Percentiles rank a stretch among this genome's conserved stretches.
phyloP scores from a whole-genome alignment of 768 basidiomycete genomes.

The Lanmaoa pseudosensibilis region DNA sequence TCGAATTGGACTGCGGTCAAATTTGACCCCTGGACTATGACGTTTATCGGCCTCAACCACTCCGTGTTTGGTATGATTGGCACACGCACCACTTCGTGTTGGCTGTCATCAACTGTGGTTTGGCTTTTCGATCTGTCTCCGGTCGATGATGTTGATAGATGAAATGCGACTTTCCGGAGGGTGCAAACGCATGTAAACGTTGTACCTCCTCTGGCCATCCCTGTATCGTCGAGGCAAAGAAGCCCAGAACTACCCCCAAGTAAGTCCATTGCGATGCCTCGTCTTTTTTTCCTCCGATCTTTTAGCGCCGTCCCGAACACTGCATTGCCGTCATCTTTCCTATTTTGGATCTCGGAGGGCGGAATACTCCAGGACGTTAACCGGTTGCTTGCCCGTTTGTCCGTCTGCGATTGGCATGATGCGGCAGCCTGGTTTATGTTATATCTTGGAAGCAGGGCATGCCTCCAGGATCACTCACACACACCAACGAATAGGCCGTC shows the following conservation, averaged over 20 bases:
- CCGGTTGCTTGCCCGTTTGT: constrained; percentile 12
- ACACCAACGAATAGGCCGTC: background rate
- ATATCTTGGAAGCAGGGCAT: constrained; percentile 9
- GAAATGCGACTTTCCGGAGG: constrained; percentile 80
- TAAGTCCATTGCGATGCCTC: constrained; percentile 46
- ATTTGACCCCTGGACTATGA: constrained; percentile 8
- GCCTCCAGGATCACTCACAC: constrained; percentile 4
- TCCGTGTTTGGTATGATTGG: background rate
- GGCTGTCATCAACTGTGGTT: constrained; percentile 11
- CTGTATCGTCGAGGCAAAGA: constrained; percentile 83
- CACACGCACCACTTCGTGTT: background rate
- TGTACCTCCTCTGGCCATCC: constrained; percentile 71
- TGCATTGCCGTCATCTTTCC: constrained; percentile 26
- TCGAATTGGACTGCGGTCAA: constrained; percentile 7
- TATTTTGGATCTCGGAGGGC: constrained; percentile 26
- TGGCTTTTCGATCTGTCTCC: constrained; percentile 10
- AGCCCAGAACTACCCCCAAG: constrained; percentile 78
- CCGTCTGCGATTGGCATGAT: constrained; percentile 13
- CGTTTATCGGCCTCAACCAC: constrained; percentile 1
- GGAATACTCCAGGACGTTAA: constrained; percentile 20
- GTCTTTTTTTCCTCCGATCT: background rate
- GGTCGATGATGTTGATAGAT: constrained; percentile 51
- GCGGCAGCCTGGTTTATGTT: constrained; percentile 5
- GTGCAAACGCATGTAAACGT: constrained; percentile 74
- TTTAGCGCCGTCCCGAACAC: constrained; percentile 17